Percentiles rank a stretch among this genome's conserved stretches.
These are phyloP conservation scores for Penicillium antarcticum DNA, from an alignment of 495 filamentous ascomycete genomes.

Conservation along the genomic window DNA sequence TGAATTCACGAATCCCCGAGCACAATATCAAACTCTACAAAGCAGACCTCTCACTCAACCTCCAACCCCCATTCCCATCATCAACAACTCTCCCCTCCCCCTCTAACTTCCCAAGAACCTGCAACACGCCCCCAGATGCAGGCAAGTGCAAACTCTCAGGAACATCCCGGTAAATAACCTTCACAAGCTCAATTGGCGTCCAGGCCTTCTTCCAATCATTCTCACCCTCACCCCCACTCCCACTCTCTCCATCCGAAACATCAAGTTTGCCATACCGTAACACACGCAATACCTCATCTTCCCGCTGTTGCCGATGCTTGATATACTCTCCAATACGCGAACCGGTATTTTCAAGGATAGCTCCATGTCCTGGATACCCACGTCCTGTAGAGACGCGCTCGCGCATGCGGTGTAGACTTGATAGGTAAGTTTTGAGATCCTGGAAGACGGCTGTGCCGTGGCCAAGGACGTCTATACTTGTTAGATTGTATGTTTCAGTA, in stretches of 20 bases:
- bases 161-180: slow-evolving; percentile 77
- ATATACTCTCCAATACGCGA: slow-evolving; percentile 77
- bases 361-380: slow-evolving; percentile 89
- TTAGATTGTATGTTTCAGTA: neutral
- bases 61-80: slow-evolving; percentile 52
- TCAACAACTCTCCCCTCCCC: slow-evolving; percentile 58
- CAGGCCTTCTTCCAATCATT: slow-evolving; percentile 35
- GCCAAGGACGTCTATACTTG: slow-evolving; percentile 66
- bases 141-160: slow-evolving; percentile 70
- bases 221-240: too few species aligned
- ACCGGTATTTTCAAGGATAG: slow-evolving; percentile 63
- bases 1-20: neutral
- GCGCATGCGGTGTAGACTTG: slow-evolving; percentile 70
- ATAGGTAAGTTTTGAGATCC: slow-evolving; percentile 69
- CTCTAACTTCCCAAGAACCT: slow-evolving; percentile 68
- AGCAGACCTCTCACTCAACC: slow-evolving; percentile 31
- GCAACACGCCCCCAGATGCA: slow-evolving; percentile 63
- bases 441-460: slow-evolving; percentile 94
- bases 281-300: slow-evolving; percentile 74
- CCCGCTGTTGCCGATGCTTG: slow-evolving; percentile 70
- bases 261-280: slow-evolving; percentile 45
- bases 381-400: slow-evolving; percentile 53
- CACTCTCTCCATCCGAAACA: slow-evolving; percentile 26
- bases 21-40: slow-evolving; percentile 12
- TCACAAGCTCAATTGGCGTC: slow-evolving; percentile 79